Percentiles rank a stretch among this genome's conserved stretches.
Evolutionary conservation across 2,329 filamentous ascomycete species (phyloP).

Genomic region (Colletotrichum gigasporum): DNA sequence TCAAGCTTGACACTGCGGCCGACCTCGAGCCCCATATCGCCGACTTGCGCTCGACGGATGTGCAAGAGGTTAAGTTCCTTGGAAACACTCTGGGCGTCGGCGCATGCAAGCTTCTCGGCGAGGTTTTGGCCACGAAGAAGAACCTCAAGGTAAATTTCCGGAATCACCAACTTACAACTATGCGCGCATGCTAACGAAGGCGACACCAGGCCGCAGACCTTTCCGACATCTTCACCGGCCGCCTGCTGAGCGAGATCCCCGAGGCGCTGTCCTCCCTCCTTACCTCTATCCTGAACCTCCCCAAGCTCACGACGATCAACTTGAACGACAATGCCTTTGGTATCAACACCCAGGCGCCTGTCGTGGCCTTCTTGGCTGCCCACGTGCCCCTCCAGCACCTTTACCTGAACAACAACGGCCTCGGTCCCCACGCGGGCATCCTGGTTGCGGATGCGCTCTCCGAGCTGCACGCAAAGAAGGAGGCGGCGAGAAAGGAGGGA

Average conservation of each 20-base stretch:
- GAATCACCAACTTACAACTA: not conserved
- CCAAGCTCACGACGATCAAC: conserved; percentile 89
- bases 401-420: conserved; percentile 97
- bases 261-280: conserved; percentile 87
- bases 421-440: conserved; percentile 90
- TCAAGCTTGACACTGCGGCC: conserved; percentile 90
- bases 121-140: conserved; percentile 86
- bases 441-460: conserved; percentile 89
- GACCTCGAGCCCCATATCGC: conserved; percentile 88
- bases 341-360: conserved; percentile 90
- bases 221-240: conserved; percentile 96
- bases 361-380: conserved; percentile 88
- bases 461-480: conserved; percentile 85
- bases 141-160: conserved; percentile 71
- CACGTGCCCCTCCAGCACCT: conserved; percentile 93
- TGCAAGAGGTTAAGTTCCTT: conserved; percentile 86
- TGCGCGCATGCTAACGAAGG: not conserved
- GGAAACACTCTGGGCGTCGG: conserved; percentile 94
- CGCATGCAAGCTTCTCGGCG: conserved; percentile 85
- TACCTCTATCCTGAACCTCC: conserved; percentile 85
- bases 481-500: conserved; percentile 75
- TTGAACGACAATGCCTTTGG: conserved; percentile 98
- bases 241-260: conserved; percentile 92
- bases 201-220: conserved; percentile 77
- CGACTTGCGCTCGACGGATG: conserved; percentile 75